Base-by-base conservation (phyloP, 345 rosid genomes). In the Litchi chinensis region DNA sequence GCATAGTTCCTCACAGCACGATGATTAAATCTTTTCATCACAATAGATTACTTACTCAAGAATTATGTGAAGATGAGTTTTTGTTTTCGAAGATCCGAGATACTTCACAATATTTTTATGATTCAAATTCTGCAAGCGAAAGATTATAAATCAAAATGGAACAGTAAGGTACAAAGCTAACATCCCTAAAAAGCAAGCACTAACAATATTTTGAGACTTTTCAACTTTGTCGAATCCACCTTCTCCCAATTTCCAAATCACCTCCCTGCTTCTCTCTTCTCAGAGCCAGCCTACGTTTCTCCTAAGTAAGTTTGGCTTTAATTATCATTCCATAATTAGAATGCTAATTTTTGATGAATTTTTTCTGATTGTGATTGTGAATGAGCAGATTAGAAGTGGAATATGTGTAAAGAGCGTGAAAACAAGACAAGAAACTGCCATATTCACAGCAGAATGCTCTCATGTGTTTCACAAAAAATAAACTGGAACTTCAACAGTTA, bases 51-150 rank as follows among this genome's bases (percentile, higher is more conserved):
- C 97, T 90, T 89, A 97, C 99, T 97, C 99, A 76, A 96, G 93
- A 77, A 94, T 89, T 80, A 97, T 97, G 88, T 94, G 98, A 87
- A 97, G 98, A 83, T 97, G 98, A 80, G 88, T 83, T 84, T 83
- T 94, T 57, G 99, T 97, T 93, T 94, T 97, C 73, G 81, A 88
- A 19, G 99, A 97, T 48, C 99, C 99, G 70, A 97, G 93, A 88
- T 97, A 97, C 84, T 97, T 97, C 75, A 97, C 99, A 70, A 97
- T 97, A 84, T 97, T 97, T 84, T 93, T 97, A 85, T 96, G 99
- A 84, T 97, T 97, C 88, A 97, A 81, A 80, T 91, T 97, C 99
- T 97, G 93, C 77, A 87, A 76, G 59, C 54, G 32, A 78, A 67
- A 37, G 65, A 81, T 43, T 43, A 75, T 11, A 22, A 59, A 60